These are phyloP conservation scores for Lecanoromycetidae sp. DNA, from an alignment of 2,329 filamentous ascomycete species.

Conservation along the genomic window DNA sequence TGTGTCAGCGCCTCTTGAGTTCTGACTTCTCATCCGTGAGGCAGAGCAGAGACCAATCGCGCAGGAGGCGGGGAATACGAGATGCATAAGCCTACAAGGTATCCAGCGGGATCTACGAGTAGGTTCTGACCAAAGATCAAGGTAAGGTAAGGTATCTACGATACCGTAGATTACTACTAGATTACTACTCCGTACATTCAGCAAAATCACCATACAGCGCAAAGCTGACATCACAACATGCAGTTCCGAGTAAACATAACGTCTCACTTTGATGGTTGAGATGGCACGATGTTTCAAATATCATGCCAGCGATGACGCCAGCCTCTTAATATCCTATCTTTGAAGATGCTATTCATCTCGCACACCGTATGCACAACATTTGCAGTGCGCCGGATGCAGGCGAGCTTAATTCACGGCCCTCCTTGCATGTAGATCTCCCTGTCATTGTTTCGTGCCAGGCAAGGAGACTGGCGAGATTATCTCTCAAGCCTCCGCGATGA, in stretches of 20 bases:
- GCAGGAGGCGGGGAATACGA: too few species aligned
- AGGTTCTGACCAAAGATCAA: too few species aligned
- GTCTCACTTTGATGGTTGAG: too few species aligned
- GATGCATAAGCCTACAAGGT: too few species aligned
- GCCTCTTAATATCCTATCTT: too few species aligned
- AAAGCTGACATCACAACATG: conserved; percentile 3
- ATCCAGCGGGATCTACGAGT: conserved; percentile 10
- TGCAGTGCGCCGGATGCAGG: conserved; percentile 12
- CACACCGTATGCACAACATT: conserved; percentile 9
- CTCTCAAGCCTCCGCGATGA: too few species aligned
- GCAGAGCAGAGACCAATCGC: conserved; percentile 5
- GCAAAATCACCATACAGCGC: neutral
- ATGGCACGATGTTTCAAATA: conserved; percentile 5
- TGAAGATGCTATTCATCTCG: too few species aligned
- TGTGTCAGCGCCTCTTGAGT: conserved; percentile 7
- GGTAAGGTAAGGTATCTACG: too few species aligned
- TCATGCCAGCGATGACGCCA: neutral
- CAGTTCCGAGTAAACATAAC: neutral
- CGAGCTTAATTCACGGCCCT: conserved; percentile 12
- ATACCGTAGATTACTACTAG: too few species aligned
- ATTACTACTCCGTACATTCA: too few species aligned
- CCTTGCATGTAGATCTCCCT: conserved; percentile 11
- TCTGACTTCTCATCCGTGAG: conserved; percentile 1
- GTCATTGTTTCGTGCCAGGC: neutral
- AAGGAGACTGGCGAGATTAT: conserved; percentile 1